Evolutionary conservation across 2,329 filamentous ascomycete genomes (phyloP), one percentile per base, ranked within the genome.

Genomic region (Stagonosporopsis tanaceti): DNA sequence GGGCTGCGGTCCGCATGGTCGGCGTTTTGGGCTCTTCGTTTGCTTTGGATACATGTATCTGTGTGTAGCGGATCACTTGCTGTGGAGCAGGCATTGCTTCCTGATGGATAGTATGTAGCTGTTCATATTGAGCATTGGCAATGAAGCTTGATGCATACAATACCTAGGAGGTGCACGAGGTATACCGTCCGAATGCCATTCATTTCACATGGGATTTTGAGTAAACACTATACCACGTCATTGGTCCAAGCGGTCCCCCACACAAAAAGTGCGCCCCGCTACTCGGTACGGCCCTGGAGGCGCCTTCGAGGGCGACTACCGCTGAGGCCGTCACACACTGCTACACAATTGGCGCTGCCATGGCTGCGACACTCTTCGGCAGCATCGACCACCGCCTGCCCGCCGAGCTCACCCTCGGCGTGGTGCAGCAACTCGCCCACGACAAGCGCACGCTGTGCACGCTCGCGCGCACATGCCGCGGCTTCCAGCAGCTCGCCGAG

Each of bases 401-500:
- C 6, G 64, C 63, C 28, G 74, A 76, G 45, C 68, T 76, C 35
- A 61, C 70, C 25, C 54, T 74, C 11, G 52, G 67, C 12, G 62
- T 74, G 12, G 54, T 76, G 47, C 62, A 67, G 5, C 62, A 73
- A 27, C 67, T 76, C 37, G 47, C 60, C 20, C 47, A 50, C 50
- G 69, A 73, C 50, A 60, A 63, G 22, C 39, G 53, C 20, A 51
- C 69, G 0, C 61, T 76, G 15, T 68, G 66, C 47, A 38, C 47
- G 2, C 71, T 75, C 30, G 73, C 73, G 7, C 67, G 50, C 32
- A 74, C 73, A 27, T 71, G 72, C 54, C 64, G 60, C 14, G 56
- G 56, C 37, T 60, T 76, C 46, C 72, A 75, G 54, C 55, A 62
- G 27, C 61, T 76, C 12, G 61, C 67, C 39, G 73, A 77, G 44